Conservation (phyloP, 768 basidiomycete genomes). For the Auriscalpium microsporum region DNA sequence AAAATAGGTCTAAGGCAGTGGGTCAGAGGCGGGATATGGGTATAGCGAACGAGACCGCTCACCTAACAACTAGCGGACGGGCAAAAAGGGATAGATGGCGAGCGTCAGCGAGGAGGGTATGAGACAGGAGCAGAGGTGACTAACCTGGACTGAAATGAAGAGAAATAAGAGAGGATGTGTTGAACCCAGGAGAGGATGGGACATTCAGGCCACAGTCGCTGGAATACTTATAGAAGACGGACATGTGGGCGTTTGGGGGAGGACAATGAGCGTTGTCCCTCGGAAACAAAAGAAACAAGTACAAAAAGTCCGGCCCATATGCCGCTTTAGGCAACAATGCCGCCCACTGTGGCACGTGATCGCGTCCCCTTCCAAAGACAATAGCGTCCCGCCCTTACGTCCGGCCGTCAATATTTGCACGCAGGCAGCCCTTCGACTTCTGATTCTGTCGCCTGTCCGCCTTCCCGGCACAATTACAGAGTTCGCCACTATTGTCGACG, state of each 20-base stretch:
- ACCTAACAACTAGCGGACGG: background rate
- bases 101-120: background rate
- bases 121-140: constrained; percentile 1
- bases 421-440: background rate
- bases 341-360: constrained; percentile 19
- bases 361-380: constrained; percentile 16
- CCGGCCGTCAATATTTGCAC: background rate
- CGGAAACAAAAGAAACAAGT: constrained; percentile 23
- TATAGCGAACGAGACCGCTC: background rate
- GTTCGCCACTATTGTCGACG: too few relatives aligned
- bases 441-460: background rate
- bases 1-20: background rate
- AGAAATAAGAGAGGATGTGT: background rate
- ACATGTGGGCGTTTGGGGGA: constrained; percentile 9
- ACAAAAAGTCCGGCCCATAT: constrained; percentile 15
- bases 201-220: background rate
- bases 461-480: too few relatives aligned
- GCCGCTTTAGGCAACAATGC: constrained; percentile 20
- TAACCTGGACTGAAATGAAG: constrained; percentile 11
- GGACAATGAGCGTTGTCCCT: constrained; percentile 26
- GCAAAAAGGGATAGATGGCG: background rate
- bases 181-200: constrained; percentile 7
- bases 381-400: constrained; percentile 7
- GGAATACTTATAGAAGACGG: constrained; percentile 22
- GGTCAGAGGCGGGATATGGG: background rate